These are phyloP conservation scores for Fusarium sambucinum DNA, from an alignment of 2,329 filamentous ascomycete species.

Conservation along the genomic window DNA sequence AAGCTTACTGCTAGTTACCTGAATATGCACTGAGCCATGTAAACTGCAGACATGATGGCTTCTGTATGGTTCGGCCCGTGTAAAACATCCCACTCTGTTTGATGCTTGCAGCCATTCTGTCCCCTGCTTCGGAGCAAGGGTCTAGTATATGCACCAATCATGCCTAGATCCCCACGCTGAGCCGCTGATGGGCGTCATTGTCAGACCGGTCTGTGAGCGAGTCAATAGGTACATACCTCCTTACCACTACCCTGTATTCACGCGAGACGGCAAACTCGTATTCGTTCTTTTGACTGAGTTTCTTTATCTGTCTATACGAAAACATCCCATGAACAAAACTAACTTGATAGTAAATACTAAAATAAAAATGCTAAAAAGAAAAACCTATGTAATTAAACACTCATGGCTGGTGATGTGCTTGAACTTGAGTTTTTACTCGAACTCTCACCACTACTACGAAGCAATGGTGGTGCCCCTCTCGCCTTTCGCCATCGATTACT, in stretches of 20 bases:
- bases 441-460: conserved; percentile 29
- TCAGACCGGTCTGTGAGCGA: conserved; percentile 18
- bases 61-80: conserved; percentile 30
- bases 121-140: conserved; percentile 30
- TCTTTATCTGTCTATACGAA: neutral
- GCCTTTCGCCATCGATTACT: conserved; percentile 64
- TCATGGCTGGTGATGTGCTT: conserved; percentile 4
- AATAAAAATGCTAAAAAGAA: neutral
- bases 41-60: conserved; percentile 9
- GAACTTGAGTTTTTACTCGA: conserved; percentile 9
- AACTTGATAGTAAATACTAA: neutral
- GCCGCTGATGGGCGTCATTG: conserved; percentile 15
- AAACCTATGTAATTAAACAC: neutral
- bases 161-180: conserved; percentile 33
- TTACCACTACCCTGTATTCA: conserved; percentile 5
- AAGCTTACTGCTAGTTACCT: neutral
- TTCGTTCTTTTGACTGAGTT: neutral
- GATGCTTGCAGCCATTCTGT: conserved; percentile 20
- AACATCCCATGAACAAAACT: neutral
- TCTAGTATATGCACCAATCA: conserved; percentile 26
- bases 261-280: neutral
- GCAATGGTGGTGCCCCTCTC: conserved; percentile 58
- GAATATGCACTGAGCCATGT: conserved; percentile 13
- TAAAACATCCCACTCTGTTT: conserved; percentile 34
- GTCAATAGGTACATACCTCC: too few species aligned